A percentile compares a stretch with the other conserved stretches of the same genome.
Conservation (phyloP, 2,329 filamentous ascomycete genomes). For the Verticillium longisporum region DNA sequence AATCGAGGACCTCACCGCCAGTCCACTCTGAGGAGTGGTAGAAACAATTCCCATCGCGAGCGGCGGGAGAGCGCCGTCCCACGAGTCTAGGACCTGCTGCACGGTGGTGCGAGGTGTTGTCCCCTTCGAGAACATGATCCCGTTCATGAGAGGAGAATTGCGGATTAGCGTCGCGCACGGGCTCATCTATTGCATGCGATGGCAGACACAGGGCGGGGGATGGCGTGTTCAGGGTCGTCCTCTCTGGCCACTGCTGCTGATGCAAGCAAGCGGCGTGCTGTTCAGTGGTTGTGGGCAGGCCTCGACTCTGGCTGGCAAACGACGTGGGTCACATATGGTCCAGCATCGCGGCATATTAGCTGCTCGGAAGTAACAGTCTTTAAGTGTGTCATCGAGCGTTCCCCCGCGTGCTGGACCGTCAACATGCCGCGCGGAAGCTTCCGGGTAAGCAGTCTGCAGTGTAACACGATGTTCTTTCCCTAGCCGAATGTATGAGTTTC, state of each 20-base stretch:
- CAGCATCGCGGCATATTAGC: background rate
- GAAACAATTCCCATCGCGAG: background rate
- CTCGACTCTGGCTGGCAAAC: background rate
- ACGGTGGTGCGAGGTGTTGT: background rate
- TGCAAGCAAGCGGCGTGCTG: background rate
- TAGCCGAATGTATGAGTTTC: no score
- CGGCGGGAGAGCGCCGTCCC: background rate
- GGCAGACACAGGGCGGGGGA: background rate
- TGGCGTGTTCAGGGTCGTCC: background rate
- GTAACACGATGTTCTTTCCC: no score
- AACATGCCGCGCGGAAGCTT: no score
- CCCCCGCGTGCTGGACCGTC: no score
- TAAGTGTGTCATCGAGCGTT: background rate
- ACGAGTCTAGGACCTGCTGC: no score
- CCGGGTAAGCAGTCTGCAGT: no score
- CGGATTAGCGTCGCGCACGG: background rate
- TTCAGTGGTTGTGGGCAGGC: background rate
- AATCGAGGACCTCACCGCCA: background rate
- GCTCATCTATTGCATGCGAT: background rate
- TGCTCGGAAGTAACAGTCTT: background rate
- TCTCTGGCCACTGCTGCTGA: background rate
- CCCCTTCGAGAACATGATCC: background rate
- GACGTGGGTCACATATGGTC: background rate
- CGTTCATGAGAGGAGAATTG: background rate
- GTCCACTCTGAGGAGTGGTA: background rate